Percentiles rank a stretch among this genome's conserved stretches.
Evolutionary conservation across 768 basidiomycete genomes (phyloP).

Genomic region (Suillus discolor): DNA sequence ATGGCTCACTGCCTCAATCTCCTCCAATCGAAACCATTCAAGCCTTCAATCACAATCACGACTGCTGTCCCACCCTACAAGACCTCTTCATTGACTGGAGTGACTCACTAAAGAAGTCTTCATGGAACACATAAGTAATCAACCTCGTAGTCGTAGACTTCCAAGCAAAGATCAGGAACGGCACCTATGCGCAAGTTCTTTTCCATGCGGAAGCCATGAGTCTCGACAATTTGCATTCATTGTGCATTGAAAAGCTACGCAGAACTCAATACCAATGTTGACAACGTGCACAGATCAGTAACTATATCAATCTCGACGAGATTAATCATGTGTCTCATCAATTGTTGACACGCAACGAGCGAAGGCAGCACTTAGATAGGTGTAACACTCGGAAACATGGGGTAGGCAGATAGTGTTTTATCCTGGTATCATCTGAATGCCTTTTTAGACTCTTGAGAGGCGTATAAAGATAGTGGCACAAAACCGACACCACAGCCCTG

Average conservation of each 20-base stretch:
- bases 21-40: background rate
- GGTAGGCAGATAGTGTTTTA: background rate
- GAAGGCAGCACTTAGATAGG: background rate
- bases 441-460: slow-evolving; percentile 5
- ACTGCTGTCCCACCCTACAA: background rate
- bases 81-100: background rate
- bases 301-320: background rate
- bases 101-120: background rate
- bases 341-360: background rate
- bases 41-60: background rate
- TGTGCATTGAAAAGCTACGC: slow-evolving; percentile 4
- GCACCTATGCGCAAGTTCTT: background rate
- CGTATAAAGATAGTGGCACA: background rate
- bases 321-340: background rate
- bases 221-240: background rate
- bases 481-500: slow-evolving; percentile 4
- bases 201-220: background rate
- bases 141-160: background rate
- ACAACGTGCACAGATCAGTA: background rate
- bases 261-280: background rate
- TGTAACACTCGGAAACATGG: slow-evolving; percentile 1
- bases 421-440: background rate
- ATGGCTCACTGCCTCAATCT: background rate
- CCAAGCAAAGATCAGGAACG: background rate
- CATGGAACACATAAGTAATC: background rate